Conservation (phyloP, 805 yeast species). For the Saturnispora diversa region DNA sequence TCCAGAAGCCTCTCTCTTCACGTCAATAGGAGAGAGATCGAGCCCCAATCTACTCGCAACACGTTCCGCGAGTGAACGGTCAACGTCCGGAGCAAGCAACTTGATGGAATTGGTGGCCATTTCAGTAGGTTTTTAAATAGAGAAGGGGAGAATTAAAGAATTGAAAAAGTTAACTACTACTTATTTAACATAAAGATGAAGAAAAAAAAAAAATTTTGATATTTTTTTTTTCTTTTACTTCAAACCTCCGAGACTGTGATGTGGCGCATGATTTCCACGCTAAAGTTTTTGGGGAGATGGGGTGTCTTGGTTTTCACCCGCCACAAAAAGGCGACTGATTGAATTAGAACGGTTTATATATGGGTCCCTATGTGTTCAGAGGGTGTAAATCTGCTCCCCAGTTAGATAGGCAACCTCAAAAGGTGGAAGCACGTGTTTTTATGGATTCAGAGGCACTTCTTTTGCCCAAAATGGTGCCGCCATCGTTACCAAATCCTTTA, state of each 20-base stretch:
- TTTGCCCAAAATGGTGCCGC: slow-evolving; percentile 5
- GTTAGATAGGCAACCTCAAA: neutral
- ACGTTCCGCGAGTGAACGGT: slow-evolving; percentile 60
- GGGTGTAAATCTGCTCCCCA: slow-evolving; percentile 4
- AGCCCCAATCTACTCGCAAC: slow-evolving; percentile 53
- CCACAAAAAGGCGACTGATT: neutral
- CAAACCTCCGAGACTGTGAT: too few relatives aligned
- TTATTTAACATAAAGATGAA: too few relatives aligned
- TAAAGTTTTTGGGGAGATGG: neutral
- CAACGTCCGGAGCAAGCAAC: slow-evolving; percentile 59
- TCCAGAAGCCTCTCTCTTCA: slow-evolving; percentile 60
- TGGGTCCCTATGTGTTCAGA: slow-evolving; percentile 5
- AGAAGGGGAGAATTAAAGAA: too few relatives aligned
- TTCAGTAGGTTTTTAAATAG: too few relatives aligned
- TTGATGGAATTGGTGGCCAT: slow-evolving; percentile 73
- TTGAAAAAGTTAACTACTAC: too few relatives aligned
- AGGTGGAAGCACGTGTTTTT: neutral
- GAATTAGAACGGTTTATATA: too few relatives aligned
- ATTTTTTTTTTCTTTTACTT: neutral
- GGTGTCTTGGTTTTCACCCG: neutral
- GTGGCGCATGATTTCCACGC: neutral
- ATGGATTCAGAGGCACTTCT: neutral
- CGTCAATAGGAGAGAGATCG: slow-evolving; percentile 51
- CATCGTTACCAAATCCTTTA: slow-evolving; percentile 7
- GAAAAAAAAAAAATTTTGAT: neutral